Evolutionary conservation across 1,284 basidiomycete species (phyloP), one percentile per base, ranked within the genome.

Genomic region (Mrakiaceae sp.): DNA sequence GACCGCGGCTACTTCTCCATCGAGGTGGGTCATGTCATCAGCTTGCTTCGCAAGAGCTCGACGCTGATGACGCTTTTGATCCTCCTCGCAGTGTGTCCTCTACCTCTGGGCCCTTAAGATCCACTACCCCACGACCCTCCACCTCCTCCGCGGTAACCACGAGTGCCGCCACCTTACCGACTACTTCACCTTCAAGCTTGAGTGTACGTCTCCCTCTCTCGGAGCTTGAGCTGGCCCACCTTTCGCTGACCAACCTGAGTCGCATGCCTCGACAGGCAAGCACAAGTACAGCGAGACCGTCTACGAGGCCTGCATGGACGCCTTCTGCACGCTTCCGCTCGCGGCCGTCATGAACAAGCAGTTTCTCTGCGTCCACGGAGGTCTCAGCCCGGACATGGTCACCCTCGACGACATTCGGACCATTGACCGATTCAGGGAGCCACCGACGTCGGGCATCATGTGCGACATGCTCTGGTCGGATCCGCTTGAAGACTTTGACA

Each of bases 311-410:
- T 90, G 87, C 80, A 92, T 91, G 87, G 88, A 93, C 62, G 89
- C 89, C 0, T 96, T 96, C 80, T 95, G 92, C 76, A 84, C 88
- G 3, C 81, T 96, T 2, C 93, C 93, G 1, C 82, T 96, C 1
- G 92, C 92, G 0, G 93, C 92, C 14, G 79, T 96, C 74, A 94
- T 96, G 90, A 96, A 96, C 82, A 95, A 95, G 78, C 92, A 96
- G 76, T 96, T 96, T 78, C 79, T 96, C 68, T 96, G 93, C 76
- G 93, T 96, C 67, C 92, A 96, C 71, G 92, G 92, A 63, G 93
- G 92, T 52, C 81, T 96, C 43, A 91, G 88, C 0, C 92, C 92
- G 0, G 92, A 96, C 73, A 78, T 96, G 50, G 85, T 90, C 72
- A 94, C 91, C 0, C 81, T 96, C 56, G 92, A 96, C 70, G 92